Conservation (phyloP, 164 flowering plant species). For the Cinnamomum micranthum region DNA sequence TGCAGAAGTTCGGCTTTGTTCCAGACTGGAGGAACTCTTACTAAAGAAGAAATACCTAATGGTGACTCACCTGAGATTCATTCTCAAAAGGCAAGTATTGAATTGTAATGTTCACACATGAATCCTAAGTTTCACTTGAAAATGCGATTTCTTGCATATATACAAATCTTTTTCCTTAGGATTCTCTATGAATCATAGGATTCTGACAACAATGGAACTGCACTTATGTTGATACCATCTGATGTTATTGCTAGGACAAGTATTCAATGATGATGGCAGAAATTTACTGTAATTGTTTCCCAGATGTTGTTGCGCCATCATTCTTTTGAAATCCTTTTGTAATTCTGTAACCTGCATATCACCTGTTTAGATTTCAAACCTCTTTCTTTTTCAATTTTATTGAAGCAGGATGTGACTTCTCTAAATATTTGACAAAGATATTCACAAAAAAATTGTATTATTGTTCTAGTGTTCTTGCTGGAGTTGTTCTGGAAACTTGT, state of each 20-base stretch:
- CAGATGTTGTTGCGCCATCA: background rate
- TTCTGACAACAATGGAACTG: too few species aligned
- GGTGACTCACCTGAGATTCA: slow-evolving; percentile 93
- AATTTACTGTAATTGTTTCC: background rate
- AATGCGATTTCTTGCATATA: too few species aligned
- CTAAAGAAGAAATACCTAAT: slow-evolving; percentile 60
- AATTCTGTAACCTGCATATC: background rate
- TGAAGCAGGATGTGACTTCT: background rate
- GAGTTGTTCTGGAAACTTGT: background rate
- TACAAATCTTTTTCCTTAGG: too few species aligned
- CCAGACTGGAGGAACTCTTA: slow-evolving; percentile 69
- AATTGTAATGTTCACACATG: too few species aligned
- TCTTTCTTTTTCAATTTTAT: background rate
- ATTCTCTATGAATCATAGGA: too few species aligned
- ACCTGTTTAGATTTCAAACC: background rate
- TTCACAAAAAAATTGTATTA: background rate
- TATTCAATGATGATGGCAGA: too few species aligned
- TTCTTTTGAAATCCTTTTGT: background rate
- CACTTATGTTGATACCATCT: too few species aligned
- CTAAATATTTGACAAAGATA: background rate
- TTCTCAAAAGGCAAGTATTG: slow-evolving; percentile 65
- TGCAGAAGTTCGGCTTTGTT: slow-evolving; percentile 56
- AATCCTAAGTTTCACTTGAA: too few species aligned
- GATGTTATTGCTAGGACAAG: too few species aligned
- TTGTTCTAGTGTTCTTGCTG: background rate